A percentile compares a stretch with the other conserved stretches of the same genome.
These are phyloP conservation scores for Hypoxylon rickii DNA, from an alignment of 495 filamentous ascomycete species.

Conservation along the genomic window DNA sequence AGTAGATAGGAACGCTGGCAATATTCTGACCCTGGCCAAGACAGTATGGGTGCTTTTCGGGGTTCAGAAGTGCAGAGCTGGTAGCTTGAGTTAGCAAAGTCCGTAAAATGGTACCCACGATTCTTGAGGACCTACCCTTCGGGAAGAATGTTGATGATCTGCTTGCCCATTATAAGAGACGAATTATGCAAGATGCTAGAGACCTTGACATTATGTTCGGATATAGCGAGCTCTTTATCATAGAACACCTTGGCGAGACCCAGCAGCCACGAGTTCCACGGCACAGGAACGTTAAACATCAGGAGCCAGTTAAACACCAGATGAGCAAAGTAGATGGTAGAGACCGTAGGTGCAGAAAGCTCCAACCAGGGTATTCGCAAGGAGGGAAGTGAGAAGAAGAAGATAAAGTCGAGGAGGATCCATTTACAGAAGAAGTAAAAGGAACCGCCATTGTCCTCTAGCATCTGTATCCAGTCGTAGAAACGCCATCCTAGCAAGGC, in stretches of 20 bases:
- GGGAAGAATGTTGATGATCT: slow-evolving; percentile 94
- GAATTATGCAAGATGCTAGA: slow-evolving; percentile 84
- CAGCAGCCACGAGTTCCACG: slow-evolving; percentile 66
- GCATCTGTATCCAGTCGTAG: slow-evolving; percentile 77
- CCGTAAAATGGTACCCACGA: too few relatives aligned
- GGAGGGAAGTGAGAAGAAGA: slow-evolving; percentile 81
- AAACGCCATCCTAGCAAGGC: slow-evolving; percentile 76
- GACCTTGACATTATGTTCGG: slow-evolving; percentile 84
- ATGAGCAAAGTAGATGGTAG: slow-evolving; percentile 68
- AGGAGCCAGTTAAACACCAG: slow-evolving; percentile 75
- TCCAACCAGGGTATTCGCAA: slow-evolving; percentile 95
- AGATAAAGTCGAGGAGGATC: slow-evolving; percentile 78
- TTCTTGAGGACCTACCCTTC: slow-evolving; percentile 71
- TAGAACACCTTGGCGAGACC: slow-evolving; percentile 75
- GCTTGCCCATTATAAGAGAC: slow-evolving; percentile 89
- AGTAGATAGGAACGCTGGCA: slow-evolving; percentile 77
- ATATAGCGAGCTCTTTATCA: slow-evolving; percentile 87
- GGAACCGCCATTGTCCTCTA: slow-evolving; percentile 76
- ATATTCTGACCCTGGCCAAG: slow-evolving; percentile 64
- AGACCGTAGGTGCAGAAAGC: slow-evolving; percentile 74
- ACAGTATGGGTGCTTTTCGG: slow-evolving; percentile 75
- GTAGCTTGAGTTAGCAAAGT: slow-evolving; percentile 24
- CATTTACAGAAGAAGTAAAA: slow-evolving; percentile 93
- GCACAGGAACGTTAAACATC: slow-evolving; percentile 89
- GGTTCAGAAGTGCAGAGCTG: slow-evolving; percentile 86